Conservation (phyloP, 768 basidiomycete species). For the Leccinellum albellum region DNA sequence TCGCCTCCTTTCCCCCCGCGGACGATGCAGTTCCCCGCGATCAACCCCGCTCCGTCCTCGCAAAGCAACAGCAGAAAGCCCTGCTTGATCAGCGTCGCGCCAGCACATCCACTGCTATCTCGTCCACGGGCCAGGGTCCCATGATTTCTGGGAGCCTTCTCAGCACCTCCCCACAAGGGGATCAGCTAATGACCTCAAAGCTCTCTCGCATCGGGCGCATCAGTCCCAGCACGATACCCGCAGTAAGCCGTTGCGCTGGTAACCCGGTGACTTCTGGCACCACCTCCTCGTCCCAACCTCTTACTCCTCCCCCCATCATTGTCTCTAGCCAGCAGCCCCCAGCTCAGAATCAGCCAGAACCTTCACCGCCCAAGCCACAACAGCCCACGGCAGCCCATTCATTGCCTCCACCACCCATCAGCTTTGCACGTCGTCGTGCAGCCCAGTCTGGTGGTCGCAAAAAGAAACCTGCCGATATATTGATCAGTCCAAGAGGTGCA, state of each 20-base stretch:
- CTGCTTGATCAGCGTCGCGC: constrained; percentile 68
- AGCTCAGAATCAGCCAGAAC: constrained; percentile 17
- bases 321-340: constrained; percentile 22
- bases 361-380: constrained; percentile 21
- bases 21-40: constrained; percentile 52
- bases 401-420: constrained; percentile 67
- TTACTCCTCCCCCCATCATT: constrained; percentile 25
- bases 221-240: constrained; percentile 34
- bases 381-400: constrained; percentile 32
- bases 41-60: constrained; percentile 45
- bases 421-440: constrained; percentile 73
- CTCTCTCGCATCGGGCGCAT: constrained; percentile 32
- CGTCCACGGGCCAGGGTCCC: constrained; percentile 27
- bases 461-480: constrained; percentile 75
- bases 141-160: constrained; percentile 22
- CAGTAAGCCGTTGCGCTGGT: constrained; percentile 23
- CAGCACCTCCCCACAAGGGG: constrained; percentile 21
- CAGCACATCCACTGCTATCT: constrained; percentile 43
- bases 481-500: constrained; percentile 67
- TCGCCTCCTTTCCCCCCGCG: constrained; percentile 56
- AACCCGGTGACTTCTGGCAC: constrained; percentile 23
- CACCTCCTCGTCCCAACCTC: constrained; percentile 19
- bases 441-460: constrained; percentile 55
- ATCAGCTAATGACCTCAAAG: constrained; percentile 29
- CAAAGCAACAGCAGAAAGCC: constrained; percentile 71